Evolutionary conservation across 2,329 filamentous ascomycete species (phyloP), one percentile per base, ranked within the genome.

Genomic region (Bipolaris zeicola): DNA sequence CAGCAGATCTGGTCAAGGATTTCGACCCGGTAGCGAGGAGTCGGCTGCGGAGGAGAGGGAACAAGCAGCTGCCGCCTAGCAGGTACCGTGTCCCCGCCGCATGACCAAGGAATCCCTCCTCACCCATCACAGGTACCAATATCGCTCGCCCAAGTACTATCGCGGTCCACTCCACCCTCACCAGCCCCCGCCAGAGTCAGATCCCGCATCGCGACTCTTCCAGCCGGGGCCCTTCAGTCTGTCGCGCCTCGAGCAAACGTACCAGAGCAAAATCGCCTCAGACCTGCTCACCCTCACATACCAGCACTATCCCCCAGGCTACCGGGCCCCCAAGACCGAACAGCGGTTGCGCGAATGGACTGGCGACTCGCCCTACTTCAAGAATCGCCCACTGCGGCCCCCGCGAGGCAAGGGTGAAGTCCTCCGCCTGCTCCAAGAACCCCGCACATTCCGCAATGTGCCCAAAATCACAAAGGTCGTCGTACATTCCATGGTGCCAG

Each of bases 91-190:
- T 2, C 13, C 50, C 41, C 47, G 44, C 20, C 28, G 5, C 39
- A 44, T 5, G 22, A 24, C 13, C 26, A 42, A 22, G 7, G 20
- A 20, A 18, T 26, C 18, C 31, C 5, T 5, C 22, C 52, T 57
- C 45, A 65, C 42, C 48, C 33, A 18, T 13, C 16, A 3, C 60
- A 96, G 94, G 83, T 99, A 98, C 80, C 91, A 96, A 78, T 98
- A 90, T 78, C 92, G 93, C 63, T 89, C 94, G 48, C 95, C 95
- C 62, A 95, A 94, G 80, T 99, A 93, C 84, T 88, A 96, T 77
- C 91, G 94, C 71, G 95, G 95, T 54, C 93, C 93, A 62, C 83
- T 98, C 22, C 93, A 98, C 75, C 95, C 95, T 48, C 87, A 97
- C 70, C 92, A 96, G 80, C 90, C 92, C 57, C 94, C 92, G n/a